Percentiles rank a stretch among this genome's conserved stretches.
Conservation (phyloP, 495 filamentous ascomycete genomes). For the Hypoxylon cercidicola region DNA sequence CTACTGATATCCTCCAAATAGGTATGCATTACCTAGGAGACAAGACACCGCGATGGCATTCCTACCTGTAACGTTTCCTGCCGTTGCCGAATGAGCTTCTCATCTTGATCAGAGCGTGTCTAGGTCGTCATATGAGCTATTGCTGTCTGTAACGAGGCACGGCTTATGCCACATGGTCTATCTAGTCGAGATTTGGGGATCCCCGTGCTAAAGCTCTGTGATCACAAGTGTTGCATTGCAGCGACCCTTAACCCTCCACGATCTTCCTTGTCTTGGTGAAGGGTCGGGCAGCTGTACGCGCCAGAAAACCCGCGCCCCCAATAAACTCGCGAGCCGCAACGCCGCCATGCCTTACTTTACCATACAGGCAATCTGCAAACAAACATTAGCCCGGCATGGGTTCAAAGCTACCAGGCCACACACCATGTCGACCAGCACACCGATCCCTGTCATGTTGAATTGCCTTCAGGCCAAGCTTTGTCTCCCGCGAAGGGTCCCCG, state of each 20-base stretch:
- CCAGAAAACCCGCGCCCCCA: slow-evolving; percentile 28
- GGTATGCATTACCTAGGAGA: slow-evolving; percentile 18
- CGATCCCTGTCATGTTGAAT: slow-evolving; percentile 31
- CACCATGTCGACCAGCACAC: slow-evolving; percentile 25
- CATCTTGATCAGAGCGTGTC: slow-evolving; percentile 8
- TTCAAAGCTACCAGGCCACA: slow-evolving; percentile 23
- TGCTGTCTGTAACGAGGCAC: slow-evolving; percentile 19
- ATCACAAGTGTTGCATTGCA: slow-evolving; percentile 42
- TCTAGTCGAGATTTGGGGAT: slow-evolving; percentile 10
- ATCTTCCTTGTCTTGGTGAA: slow-evolving; percentile 20
- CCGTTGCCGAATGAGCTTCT: slow-evolving; percentile 11
- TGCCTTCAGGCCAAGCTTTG: slow-evolving; percentile 16
- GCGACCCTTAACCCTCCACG: slow-evolving; percentile 21
- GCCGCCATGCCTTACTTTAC: slow-evolving; percentile 1
- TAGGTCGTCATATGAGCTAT: slow-evolving; percentile 34
- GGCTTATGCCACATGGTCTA: slow-evolving; percentile 25
- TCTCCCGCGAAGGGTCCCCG: slow-evolving; percentile 2
- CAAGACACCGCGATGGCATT: slow-evolving; percentile 13
- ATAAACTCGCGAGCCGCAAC: slow-evolving; percentile 40
- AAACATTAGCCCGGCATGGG: slow-evolving; percentile 20
- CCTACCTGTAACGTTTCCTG: slow-evolving; percentile 31
- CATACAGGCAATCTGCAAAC: slow-evolving; percentile 31
- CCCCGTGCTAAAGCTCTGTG: slow-evolving; percentile 37
- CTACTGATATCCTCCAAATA: slow-evolving; percentile 32
- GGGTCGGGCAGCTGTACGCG: slow-evolving; percentile 11